Conservation (phyloP, 73 alveolate species). For the Stentor roeselii region DNA sequence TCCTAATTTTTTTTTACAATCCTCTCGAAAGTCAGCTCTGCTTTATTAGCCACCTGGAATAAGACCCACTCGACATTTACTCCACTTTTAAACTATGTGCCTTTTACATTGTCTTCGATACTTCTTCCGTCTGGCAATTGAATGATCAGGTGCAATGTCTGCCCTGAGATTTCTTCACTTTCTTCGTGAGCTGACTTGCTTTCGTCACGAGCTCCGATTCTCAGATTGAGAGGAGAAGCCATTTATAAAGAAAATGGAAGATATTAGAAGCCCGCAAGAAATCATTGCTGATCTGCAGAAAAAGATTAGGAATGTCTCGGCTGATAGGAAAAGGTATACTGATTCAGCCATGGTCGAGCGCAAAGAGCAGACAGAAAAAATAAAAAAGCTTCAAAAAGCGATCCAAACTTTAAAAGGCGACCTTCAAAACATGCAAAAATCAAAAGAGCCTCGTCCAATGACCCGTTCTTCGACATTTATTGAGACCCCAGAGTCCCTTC, state of each 20-base stretch:
- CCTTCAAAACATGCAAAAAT: constrained; percentile 27
- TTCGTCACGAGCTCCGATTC: not conserved
- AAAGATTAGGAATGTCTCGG: constrained; percentile 32
- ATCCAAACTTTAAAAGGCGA: constrained; percentile 47
- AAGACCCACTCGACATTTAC: not conserved
- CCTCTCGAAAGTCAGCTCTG: not conserved
- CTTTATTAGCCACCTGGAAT: not conserved
- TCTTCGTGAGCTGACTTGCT: not conserved
- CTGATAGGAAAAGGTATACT: constrained; percentile 46
- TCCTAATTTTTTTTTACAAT: not conserved
- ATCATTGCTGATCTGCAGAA: constrained; percentile 35
- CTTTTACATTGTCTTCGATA: not conserved
- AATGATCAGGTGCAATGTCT: not conserved
- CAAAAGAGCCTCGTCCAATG: not conserved
- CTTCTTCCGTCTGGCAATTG: constrained; percentile 4
- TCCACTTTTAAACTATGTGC: not conserved
- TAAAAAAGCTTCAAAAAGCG: constrained; percentile 53
- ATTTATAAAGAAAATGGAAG: not conserved
- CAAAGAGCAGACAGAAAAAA: constrained; percentile 47
- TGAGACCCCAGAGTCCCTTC: constrained; percentile 16
- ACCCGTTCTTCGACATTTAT: not conserved
- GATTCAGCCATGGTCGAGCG: constrained; percentile 51
- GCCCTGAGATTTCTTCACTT: constrained; percentile 1
- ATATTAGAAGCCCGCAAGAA: not conserved
- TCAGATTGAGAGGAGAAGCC: constrained; percentile 9